Evolutionary conservation across 2,329 filamentous ascomycete species (phyloP), one percentile per base, ranked within the genome.

Genomic region (Penicillium hordei): DNA sequence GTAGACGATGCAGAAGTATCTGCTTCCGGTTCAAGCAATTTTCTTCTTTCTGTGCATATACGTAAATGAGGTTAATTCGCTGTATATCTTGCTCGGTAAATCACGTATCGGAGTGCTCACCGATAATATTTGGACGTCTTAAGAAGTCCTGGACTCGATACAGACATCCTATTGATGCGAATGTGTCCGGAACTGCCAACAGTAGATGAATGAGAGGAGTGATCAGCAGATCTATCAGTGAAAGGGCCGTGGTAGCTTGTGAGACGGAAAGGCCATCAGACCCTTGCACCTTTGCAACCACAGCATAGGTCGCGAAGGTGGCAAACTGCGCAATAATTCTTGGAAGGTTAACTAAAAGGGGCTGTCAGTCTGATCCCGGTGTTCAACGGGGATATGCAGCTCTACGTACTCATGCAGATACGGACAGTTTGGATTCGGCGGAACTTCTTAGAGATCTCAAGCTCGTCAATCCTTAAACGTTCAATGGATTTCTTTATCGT

Each of bases 201-300:
- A 78, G 70, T 9, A 76, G 68, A 10, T 70, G 70, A 1, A 65
- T 68, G 0, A 78, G 68, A 2, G 76, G 75, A 19, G 72, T 73
- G 3, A 74, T 68, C 21, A 78, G 61, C 8, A 78, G 60, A 1
- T 66, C 70, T 34, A 77, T 74, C 1, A 78, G 67, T 1, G 75
- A 75, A 6, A 78, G 60, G 1, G 76, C 75, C 1, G 75, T 76
- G 54, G 75, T 76, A 1, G 75, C 72, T 52, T 67, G 70, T 2
- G 67, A 68, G 13, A 73, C 74, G 21, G 75, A 66, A n/a, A 78
- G 67, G 13, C 60, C 60, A 0, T 27, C 49, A 15, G 62, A 55
- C 2, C 56, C 63, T 23, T 60, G 60, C 4, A 62, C 19, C 27
- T 36, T 19, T 8, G 62, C 59, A 40, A 63, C 25, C 38, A 65